Conservation (phyloP, 441 rosid genomes). For the Syzygium malaccense region DNA sequence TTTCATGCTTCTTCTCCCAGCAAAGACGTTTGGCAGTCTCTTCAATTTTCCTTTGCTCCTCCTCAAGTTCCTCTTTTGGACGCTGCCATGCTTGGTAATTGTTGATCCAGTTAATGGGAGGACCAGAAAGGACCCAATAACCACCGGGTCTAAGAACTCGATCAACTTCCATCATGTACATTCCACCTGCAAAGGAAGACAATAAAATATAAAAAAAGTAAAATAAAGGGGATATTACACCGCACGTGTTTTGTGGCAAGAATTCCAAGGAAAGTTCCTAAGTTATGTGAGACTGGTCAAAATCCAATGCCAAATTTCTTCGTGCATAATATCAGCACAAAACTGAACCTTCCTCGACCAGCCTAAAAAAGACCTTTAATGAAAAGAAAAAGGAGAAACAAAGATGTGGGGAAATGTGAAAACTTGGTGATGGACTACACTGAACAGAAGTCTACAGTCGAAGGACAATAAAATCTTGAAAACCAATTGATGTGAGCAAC, state of each 20-base stretch:
- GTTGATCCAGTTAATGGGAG: constrained; percentile 39
- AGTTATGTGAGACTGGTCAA: not conserved
- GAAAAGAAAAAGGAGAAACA: not conserved
- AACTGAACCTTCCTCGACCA: not conserved
- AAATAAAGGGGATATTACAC: not conserved
- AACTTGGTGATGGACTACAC: not conserved
- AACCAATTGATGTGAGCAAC: not conserved
- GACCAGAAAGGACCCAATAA: constrained; percentile 48
- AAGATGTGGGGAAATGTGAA: not conserved
- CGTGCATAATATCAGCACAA: not conserved
- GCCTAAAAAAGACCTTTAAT: not conserved
- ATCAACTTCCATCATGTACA: constrained; percentile 48
- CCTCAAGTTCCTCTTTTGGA: constrained; percentile 30
- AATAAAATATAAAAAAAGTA: not conserved
- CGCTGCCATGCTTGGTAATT: constrained; percentile 29
- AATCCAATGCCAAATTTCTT: not conserved
- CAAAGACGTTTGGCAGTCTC: constrained; percentile 37
- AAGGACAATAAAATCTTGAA: not conserved
- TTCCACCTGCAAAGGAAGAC: constrained; percentile 29
- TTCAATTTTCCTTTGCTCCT: constrained; percentile 34
- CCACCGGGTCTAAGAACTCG: constrained; percentile 50
- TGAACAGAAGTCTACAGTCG: not conserved
- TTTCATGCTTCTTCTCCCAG: constrained; percentile 47
- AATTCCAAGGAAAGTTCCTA: not conserved
- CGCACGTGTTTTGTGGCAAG: not conserved